Evolutionary conservation across 1,284 basidiomycete genomes (phyloP), one percentile per base, ranked within the genome.

Genomic region (Gastroboletus turbinatus): DNA sequence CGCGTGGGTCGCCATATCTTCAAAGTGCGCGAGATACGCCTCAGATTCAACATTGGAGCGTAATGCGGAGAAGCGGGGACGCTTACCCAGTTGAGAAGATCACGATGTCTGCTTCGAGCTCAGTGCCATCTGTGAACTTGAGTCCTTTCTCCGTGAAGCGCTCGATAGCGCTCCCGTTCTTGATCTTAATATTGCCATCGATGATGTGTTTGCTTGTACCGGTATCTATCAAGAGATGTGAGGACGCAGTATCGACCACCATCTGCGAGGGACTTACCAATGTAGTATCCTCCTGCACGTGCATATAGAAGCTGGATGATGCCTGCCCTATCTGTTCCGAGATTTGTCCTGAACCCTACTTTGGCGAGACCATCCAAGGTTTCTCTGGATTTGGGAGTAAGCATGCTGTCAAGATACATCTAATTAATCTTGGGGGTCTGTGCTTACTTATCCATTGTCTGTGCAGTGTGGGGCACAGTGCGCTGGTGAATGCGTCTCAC

Each of bases 61-160:
- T 13, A 13, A 5, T 10, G 5, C 9, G 21, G 25, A 43, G 29
- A 33, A 45, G n/a, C 10, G 7, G 1, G n/a, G 11, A 5, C 1
- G 21, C 55, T 40, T 54, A 79, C 57, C 76, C 76, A 0, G 79
- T 79, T 0, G 80, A 75, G 46, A 79, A 78, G 32, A 82, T 60
- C 19, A 82, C 72, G 21, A 80, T 56, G 58, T 83, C 79, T 35
- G 75, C 80, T 21, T 75, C 61, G n/a, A 79, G 65, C 39, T 72
- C 70, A 0, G 72, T 73, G 13, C 78, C 79, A 52, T 82, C 79
- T 32, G 61, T 72, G 52, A 82, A 75, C 44, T 62, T 63, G 50
- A 81, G 66, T 5, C 71, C 73, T 8, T 58, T 67, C 57, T 73
- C 62, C 0, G 70, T 74, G 56, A 73, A 75, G 1, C 62, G 48